phyloP scores from a whole-genome alignment of 192 early-diverging fungal species.

The Backusella mclennaniae region DNA sequence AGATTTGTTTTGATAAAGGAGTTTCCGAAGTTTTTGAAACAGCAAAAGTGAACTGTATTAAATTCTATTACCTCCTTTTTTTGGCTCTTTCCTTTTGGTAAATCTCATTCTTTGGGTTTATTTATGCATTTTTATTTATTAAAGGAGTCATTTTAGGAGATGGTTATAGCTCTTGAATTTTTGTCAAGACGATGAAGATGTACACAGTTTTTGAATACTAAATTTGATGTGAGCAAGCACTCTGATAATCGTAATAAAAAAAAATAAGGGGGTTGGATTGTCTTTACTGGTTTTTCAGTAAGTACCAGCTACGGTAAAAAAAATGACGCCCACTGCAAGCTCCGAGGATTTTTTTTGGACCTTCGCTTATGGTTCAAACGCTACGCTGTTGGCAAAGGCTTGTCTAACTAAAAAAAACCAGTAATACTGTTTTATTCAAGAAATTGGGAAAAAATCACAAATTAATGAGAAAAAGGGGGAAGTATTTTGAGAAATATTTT shows the following conservation, averaged over 20 bases:
- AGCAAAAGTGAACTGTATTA: slow-evolving; percentile 1
- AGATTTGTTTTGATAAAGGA: not conserved
- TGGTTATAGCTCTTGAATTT: not conserved
- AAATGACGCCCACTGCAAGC: too few species aligned
- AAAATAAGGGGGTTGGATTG: not conserved
- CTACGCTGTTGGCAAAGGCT: too few species aligned
- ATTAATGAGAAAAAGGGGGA: too few species aligned
- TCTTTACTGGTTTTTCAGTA: not conserved
- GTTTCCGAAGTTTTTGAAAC: slow-evolving; percentile 5
- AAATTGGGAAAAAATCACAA: too few species aligned
- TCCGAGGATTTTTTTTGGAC: too few species aligned
- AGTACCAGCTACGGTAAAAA: too few species aligned
- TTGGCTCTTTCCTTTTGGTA: not conserved
- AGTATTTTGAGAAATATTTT: too few species aligned
- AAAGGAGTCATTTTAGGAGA: slow-evolving; percentile 5
- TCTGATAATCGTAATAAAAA: not conserved
- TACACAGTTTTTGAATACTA: not conserved
- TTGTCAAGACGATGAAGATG: not conserved
- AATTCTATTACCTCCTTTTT: slow-evolving; percentile 3
- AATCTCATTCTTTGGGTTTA: not conserved
- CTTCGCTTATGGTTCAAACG: too few species aligned
- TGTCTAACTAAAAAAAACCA: too few species aligned
- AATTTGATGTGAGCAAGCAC: not conserved
- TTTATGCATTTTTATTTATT: slow-evolving; percentile 9
- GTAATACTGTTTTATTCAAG: too few species aligned